Percentiles rank a stretch among this genome's conserved stretches.
These are phyloP conservation scores for Venturia effusa DNA, from an alignment of 2,329 filamentous ascomycete species.

Conservation along the genomic window DNA sequence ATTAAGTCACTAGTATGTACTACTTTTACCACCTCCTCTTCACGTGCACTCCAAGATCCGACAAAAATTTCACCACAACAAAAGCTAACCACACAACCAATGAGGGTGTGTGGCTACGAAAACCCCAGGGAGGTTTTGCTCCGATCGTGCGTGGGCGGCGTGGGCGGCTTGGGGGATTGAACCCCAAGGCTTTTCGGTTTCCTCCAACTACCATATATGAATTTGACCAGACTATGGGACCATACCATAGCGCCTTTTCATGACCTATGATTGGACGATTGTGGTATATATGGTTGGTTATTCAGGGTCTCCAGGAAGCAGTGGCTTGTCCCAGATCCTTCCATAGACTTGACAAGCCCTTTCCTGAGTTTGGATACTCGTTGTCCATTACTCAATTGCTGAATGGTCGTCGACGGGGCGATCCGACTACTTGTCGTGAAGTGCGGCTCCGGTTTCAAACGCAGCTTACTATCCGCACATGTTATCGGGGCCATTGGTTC, in stretches of 20 bases:
- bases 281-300: neutral
- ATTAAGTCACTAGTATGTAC: no score
- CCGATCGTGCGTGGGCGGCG: neutral
- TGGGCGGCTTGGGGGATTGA: neutral
- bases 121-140: neutral
- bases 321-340: neutral
- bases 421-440: neutral
- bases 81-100: neutral
- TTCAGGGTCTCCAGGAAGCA: neutral
- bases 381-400: neutral
- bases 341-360: neutral
- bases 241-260: neutral
- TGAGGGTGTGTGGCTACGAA: neutral
- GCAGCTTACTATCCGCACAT: neutral
- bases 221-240: neutral
- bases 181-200: neutral
- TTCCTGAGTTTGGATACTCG: neutral
- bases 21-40: no score
- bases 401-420: neutral
- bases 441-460: neutral
- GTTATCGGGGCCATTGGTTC: neutral
- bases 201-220: neutral
- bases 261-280: neutral
- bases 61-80: neutral
- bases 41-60: no score